A percentile compares a stretch with the other conserved stretches of the same genome.
Evolutionary conservation across 192 early-diverging fungal genomes (phyloP).

Genomic region (Thamnidium elegans): DNA sequence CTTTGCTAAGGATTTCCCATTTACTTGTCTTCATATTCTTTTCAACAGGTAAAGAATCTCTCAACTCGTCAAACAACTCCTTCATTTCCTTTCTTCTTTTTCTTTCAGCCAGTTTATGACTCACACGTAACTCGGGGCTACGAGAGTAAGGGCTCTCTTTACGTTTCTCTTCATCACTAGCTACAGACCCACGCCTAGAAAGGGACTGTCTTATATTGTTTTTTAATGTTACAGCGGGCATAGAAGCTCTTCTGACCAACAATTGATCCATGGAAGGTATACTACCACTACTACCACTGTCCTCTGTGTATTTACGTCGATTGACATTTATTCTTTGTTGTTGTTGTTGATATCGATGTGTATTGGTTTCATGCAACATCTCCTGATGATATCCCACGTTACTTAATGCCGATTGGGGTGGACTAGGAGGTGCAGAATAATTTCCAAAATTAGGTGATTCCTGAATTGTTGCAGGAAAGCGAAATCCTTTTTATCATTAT

Average conservation of each 20-base stretch:
- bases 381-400: constrained; percentile 12
- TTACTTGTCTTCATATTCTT: constrained; percentile 82
- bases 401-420: constrained; percentile 20
- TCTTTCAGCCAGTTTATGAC: constrained; percentile 85
- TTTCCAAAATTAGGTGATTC: constrained; percentile 30
- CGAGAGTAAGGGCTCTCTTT: constrained; percentile 63
- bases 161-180: constrained; percentile 1
- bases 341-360: too few relatives aligned
- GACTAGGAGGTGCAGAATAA: constrained; percentile 38
- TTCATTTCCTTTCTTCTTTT: constrained; percentile 91
- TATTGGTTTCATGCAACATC: not conserved
- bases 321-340: too few relatives aligned
- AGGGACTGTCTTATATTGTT: not conserved
- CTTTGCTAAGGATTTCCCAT: constrained; percentile 89
- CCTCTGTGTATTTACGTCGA: too few relatives aligned
- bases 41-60: constrained; percentile 77
- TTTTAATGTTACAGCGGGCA: constrained; percentile 26
- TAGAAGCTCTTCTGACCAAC: constrained; percentile 28
- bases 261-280: constrained; percentile 9
- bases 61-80: constrained; percentile 84
- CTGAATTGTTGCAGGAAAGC: constrained; percentile 35
- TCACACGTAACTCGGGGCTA: constrained; percentile 73
- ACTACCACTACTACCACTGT: too few relatives aligned
- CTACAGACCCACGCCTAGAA: not conserved
- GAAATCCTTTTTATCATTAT: constrained; percentile 7